Evolutionary conservation across 2,329 filamentous ascomycete species (phyloP), one percentile per base, ranked within the genome.

Genomic region (Scedosporium dehoogii): DNA sequence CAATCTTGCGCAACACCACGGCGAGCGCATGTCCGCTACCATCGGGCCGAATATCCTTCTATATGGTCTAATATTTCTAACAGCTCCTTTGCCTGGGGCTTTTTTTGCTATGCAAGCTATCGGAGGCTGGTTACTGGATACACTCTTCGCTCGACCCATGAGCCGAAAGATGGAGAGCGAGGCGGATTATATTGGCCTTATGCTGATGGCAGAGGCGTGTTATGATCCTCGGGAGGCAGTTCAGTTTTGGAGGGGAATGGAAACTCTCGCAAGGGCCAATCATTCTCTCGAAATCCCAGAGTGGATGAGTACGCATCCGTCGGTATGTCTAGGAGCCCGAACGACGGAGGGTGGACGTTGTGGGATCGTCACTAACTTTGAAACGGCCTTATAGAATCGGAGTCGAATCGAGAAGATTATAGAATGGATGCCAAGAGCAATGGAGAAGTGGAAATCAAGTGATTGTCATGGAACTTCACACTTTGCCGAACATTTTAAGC

Each of bases 141-240:
- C 89, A 16, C 80, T 87, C n/a, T 85, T 91, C 70, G 79, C 79
- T 58, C 77, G 83, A 64, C 90, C 89, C 1, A 89, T 89, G 71
- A 85, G 83, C 57, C 78, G 90, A 58, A 82, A 81, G 69, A 89
- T 92, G 74, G 90, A 89, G 78, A 84, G 80, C 58, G 89, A 93
- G 75, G 90, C 90, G 0, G 90, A 93, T 69, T 90, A 89, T 68
- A 91, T 92, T 58, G 90, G 90, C 0, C 73, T 92, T 41, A 85
- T 92, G 81, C 89, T 92, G 81, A 92, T 92, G 88, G 85, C 89
- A 0, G 84, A 90, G 74, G 87, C 86, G 27, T 92, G 90, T 74
- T 92, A 89, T 70, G 80, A 91, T 65, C 90, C 90, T 1, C 74
- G 79, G 12, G 83, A 85, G 64, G 89, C 89, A 0, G 76, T 88